These are phyloP conservation scores for Penicillium sp. DNA, from an alignment of 2,329 filamentous ascomycete species.

Conservation along the genomic window DNA sequence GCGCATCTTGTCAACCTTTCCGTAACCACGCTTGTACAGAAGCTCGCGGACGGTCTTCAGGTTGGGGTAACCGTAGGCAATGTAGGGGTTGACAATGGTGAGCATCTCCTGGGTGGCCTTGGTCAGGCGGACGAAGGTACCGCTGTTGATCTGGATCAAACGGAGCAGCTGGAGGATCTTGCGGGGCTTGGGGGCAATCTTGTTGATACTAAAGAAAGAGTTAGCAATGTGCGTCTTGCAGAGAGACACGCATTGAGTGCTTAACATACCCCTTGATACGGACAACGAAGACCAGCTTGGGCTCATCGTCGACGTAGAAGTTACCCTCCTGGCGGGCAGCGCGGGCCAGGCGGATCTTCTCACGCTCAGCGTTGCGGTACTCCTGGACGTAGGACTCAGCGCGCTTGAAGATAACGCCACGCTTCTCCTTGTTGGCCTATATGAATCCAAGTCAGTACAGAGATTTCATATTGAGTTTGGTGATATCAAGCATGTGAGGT, in stretches of 20 bases:
- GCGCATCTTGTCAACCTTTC: constrained; percentile 98
- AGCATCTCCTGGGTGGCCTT: constrained; percentile 98
- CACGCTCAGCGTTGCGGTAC: constrained; percentile 96
- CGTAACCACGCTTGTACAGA: constrained; percentile 99
- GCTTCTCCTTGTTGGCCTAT: constrained; percentile 98
- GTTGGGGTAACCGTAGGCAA: constrained; percentile 99
- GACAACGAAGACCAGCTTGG: constrained; percentile 95
- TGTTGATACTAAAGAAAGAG: constrained; percentile 83
- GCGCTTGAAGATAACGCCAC: constrained; percentile 98
- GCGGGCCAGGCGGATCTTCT: constrained; percentile 92
- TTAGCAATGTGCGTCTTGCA: constrained; percentile 2
- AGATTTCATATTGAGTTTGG: constrained; percentile 11
- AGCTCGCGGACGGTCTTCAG: constrained; percentile 99
- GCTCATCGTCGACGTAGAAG: constrained; percentile 92
- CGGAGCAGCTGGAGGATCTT: constrained; percentile 99
- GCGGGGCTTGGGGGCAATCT: constrained; percentile 99
- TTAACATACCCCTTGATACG: constrained; percentile 90
- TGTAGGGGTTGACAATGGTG: constrained; percentile 97
- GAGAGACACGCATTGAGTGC: background rate
- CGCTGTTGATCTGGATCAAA: constrained; percentile 99
- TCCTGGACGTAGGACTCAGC: constrained; percentile 99
- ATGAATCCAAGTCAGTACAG: constrained; percentile 27
- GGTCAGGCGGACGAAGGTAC: constrained; percentile 95
- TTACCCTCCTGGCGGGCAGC: constrained; percentile 87
- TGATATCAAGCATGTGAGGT: constrained; percentile 12